phyloP scores from a whole-genome alignment of 208 protist species.

The Acanthamoeba triangularis region DNA sequence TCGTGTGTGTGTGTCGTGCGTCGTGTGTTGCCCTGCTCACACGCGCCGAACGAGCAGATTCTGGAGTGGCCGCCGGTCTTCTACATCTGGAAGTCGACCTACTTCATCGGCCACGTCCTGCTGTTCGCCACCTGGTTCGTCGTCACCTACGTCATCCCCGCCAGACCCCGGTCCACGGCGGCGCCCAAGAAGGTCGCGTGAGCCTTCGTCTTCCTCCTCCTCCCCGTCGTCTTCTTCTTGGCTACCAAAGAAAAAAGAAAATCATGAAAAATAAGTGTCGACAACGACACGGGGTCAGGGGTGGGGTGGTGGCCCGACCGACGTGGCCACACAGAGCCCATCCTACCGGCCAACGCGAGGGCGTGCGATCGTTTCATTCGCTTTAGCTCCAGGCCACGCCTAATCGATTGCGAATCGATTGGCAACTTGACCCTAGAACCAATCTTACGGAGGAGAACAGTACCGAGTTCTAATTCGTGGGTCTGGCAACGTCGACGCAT shows the following conservation, averaged over 20 bases:
- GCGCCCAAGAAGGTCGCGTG: background rate
- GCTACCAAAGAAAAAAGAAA: background rate
- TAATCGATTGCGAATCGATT: too few relatives aligned
- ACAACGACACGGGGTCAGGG: too few relatives aligned
- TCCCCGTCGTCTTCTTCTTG: background rate
- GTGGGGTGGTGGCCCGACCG: too few relatives aligned
- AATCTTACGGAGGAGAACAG: too few relatives aligned
- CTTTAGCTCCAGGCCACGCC: too few relatives aligned
- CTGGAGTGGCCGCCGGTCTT: slow-evolving; percentile 31
- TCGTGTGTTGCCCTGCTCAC: background rate
- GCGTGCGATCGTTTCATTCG: too few relatives aligned
- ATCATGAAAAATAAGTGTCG: background rate
- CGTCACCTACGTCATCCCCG: slow-evolving; percentile 43
- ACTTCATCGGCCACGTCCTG: slow-evolving; percentile 46
- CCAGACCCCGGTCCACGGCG: background rate
- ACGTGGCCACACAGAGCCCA: too few relatives aligned
- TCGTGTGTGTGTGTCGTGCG: background rate
- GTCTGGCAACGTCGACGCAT: too few relatives aligned
- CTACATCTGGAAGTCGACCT: slow-evolving; percentile 48
- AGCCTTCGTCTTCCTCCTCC: background rate
- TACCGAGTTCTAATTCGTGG: too few relatives aligned
- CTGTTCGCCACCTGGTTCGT: slow-evolving; percentile 49
- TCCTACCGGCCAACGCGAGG: too few relatives aligned
- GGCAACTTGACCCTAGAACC: too few relatives aligned
- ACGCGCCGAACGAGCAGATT: background rate